Base-by-base conservation (phyloP, 2,329 filamentous ascomycete species). In the Fusarium verticillioides region DNA sequence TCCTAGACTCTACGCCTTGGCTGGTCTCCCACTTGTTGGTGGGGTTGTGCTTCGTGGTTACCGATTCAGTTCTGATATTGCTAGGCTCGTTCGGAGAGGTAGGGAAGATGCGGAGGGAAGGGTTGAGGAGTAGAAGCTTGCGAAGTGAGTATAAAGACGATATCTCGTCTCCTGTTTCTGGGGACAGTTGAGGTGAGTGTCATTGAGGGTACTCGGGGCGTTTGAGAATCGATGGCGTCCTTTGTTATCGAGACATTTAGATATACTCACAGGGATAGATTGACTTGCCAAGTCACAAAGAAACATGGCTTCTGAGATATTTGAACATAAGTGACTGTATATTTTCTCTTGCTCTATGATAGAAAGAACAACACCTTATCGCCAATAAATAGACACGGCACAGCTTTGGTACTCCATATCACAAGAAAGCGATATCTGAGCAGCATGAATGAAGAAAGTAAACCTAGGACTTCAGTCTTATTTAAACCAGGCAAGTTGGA, bases 131-230 rank as follows among this genome's bases (percentile, higher is more conserved):
- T 7, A 26, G 19, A 39, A 12, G 13, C 23, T 37, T 28, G 19
- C 1, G 7, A 9, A 16, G 23, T n/a, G 10, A 16, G 2, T 13
- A 9, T 11, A 6, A 7, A n/a, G 34, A 10, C 8, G 8, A 30
- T 7, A n/a, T n/a, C 8, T 54, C 15, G 19, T 18, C 2, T 28
- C 4, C 23, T 30, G 0, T 7, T 28, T 42, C 23, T n/a, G 19
- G 19, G 13, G 23, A n/a, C 36, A 28, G 19, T 28, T 18, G 36
- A 8, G 19, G 21, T n/a, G 15, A 16, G 15, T 18, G 10, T 28
- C 4, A 12, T 39, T 28, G 18, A 53, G 34, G 50, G 23, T 28
- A 16, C 50, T 28, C 13, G 9, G 34, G 19, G 23, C 8, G 12
- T 42, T 18, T 21, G 23, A 3, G 9, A n/a, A 28, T 39, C 7